Conservation (phyloP, 352 stramenopile species). For the Globisporangium sylvaticum region DNA sequence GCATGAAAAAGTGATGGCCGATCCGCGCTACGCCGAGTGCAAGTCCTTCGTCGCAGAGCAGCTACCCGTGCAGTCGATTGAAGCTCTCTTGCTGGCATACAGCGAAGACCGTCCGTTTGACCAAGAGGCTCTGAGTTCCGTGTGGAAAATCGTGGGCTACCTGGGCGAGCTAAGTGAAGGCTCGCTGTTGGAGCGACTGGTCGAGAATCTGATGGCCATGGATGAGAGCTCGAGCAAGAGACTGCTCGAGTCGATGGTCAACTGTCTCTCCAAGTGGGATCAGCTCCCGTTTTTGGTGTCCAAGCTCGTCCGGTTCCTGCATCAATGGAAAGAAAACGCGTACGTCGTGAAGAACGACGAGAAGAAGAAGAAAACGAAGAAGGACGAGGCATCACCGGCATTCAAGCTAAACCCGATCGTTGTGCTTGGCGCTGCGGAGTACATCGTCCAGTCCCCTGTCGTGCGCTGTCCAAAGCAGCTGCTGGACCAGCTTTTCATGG, state of each 20-base stretch:
- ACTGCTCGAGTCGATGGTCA: constrained; percentile 73
- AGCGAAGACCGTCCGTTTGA: constrained; percentile 54
- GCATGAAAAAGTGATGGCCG: constrained; percentile 60
- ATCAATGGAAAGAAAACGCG: constrained; percentile 51
- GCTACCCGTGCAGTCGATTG: constrained; percentile 53
- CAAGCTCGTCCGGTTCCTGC: constrained; percentile 56
- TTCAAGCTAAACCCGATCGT: constrained; percentile 55
- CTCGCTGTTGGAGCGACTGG: constrained; percentile 49
- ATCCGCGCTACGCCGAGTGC: constrained; percentile 67
- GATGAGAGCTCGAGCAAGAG: constrained; percentile 69
- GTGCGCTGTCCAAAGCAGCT: constrained; percentile 47
- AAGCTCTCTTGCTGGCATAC: constrained; percentile 63
- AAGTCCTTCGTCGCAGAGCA: constrained; percentile 71
- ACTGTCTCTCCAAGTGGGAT: constrained; percentile 73
- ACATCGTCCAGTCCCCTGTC: constrained; percentile 48
- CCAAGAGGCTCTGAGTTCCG: constrained; percentile 61
- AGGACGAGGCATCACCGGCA: constrained; percentile 23
- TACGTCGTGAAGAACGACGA: constrained; percentile 14
- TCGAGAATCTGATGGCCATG: constrained; percentile 70
- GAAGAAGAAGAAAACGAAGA: constrained; percentile 30
- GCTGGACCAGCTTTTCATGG: constrained; percentile 38
- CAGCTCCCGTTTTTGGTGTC: constrained; percentile 61
- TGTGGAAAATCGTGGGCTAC: constrained; percentile 74
- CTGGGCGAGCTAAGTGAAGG: constrained; percentile 60
- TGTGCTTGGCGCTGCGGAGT: constrained; percentile 58